These are phyloP conservation scores for Cutaneotrichosporon arboriforme DNA, from an alignment of 1,284 basidiomycete genomes.

Conservation along the genomic window DNA sequence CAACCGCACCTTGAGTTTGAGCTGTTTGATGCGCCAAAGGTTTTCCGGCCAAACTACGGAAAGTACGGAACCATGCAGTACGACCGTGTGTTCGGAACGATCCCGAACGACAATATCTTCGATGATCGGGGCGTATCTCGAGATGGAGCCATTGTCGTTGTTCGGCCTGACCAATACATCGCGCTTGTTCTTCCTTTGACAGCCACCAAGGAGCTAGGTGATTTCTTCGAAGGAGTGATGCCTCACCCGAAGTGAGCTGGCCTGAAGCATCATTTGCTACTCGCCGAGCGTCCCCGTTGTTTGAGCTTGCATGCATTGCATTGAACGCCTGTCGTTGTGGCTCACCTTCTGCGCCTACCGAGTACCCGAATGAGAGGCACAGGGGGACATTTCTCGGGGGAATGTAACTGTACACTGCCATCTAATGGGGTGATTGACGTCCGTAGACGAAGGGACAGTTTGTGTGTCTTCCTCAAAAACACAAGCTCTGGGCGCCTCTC, in stretches of 20 bases:
- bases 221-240: conserved; percentile 8
- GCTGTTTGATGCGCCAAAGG: conserved; percentile 39
- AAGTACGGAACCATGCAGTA: conserved; percentile 6
- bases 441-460: too few relatives aligned
- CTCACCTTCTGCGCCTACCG: too few relatives aligned
- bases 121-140: conserved; percentile 5
- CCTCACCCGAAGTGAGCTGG: neutral
- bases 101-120: conserved; percentile 4
- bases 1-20: conserved; percentile 27
- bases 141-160: conserved; percentile 37
- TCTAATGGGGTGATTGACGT: too few relatives aligned
- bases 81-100: conserved; percentile 26
- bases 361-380: too few relatives aligned
- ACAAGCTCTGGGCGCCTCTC: too few relatives aligned
- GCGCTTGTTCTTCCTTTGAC: conserved; percentile 12
- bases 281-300: too few relatives aligned
- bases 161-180: conserved; percentile 44
- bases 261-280: too few relatives aligned
- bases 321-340: too few relatives aligned
- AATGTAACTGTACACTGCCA: too few relatives aligned
- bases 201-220: conserved; percentile 4
- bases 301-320: too few relatives aligned
- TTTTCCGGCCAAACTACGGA: conserved; percentile 23
- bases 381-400: too few relatives aligned
- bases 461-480: too few relatives aligned